Evolutionary conservation across 2,329 filamentous ascomycete species (phyloP).

Genomic region (Beauveria asiatica): DNA sequence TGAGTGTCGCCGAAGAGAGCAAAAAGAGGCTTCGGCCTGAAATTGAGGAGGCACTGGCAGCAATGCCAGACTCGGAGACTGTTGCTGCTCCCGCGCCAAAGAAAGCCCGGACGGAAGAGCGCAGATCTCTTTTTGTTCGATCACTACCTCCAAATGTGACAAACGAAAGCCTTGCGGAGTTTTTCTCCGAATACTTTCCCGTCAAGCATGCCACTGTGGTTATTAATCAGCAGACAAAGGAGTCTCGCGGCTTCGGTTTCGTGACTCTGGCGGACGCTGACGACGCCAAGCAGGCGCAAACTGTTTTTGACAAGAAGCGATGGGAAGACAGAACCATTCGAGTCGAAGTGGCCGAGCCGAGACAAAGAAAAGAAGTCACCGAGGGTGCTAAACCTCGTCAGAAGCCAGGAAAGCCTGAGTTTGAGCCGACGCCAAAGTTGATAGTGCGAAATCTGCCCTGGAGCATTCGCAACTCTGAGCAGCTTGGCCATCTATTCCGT

Average conservation of each 20-base stretch:
- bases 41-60: slow-evolving; percentile 23
- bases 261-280: slow-evolving; percentile 93
- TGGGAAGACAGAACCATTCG: slow-evolving; percentile 75
- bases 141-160: slow-evolving; percentile 73
- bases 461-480: slow-evolving; percentile 82
- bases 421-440: slow-evolving; percentile 61
- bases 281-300: slow-evolving; percentile 73
- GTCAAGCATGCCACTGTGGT: slow-evolving; percentile 96
- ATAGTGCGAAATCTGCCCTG: slow-evolving; percentile 93
- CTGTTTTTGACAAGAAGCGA: slow-evolving; percentile 69
- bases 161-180: slow-evolving; percentile 71
- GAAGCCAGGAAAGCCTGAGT: slow-evolving; percentile 48
- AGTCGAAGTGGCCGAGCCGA: slow-evolving; percentile 79
- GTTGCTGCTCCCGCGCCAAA: slow-evolving; percentile 33
- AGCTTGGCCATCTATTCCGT: slow-evolving; percentile 70
- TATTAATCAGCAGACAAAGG: slow-evolving; percentile 73
- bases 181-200: slow-evolving; percentile 90
- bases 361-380: slow-evolving; percentile 57
- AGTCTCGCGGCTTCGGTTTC: slow-evolving; percentile 89
- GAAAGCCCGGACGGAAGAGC: slow-evolving; percentile 50
- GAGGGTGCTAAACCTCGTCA: slow-evolving; percentile 33
- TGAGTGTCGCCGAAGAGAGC: slow-evolving; percentile 23
- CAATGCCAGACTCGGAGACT: slow-evolving; percentile 25
- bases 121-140: slow-evolving; percentile 79
- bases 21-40: slow-evolving; percentile 29